These are phyloP conservation scores for Monosporozyma siamensis DNA, from an alignment of 805 yeast genomes.

Conservation along the genomic window DNA sequence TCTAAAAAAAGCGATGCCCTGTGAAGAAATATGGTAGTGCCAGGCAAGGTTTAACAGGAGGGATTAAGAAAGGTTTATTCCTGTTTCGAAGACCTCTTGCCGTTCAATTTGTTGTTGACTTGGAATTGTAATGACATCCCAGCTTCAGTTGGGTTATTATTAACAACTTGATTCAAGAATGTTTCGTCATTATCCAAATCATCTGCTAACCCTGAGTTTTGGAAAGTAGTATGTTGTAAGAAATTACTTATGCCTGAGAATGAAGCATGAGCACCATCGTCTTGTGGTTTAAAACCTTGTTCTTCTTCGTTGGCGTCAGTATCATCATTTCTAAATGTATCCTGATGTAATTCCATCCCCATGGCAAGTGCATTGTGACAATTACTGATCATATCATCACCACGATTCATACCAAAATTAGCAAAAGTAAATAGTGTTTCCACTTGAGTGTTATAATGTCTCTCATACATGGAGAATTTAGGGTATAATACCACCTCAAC, in stretches of 20 bases:
- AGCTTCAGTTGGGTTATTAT: constrained; percentile 13
- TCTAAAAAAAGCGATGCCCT: neutral
- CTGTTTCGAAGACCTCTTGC: no score
- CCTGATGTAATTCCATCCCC: constrained; percentile 26
- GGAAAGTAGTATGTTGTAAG: constrained; percentile 10
- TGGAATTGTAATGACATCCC: constrained; percentile 22
- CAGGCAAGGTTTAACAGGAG: no score
- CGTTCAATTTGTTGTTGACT: neutral
- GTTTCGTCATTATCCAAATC: constrained; percentile 17
- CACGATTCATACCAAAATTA: constrained; percentile 34
- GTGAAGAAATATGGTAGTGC: neutral
- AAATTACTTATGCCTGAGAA: constrained; percentile 16
- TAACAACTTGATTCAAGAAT: constrained; percentile 5
- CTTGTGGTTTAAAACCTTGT: neutral
- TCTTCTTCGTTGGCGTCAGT: no score
- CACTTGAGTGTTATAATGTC: constrained; percentile 29
- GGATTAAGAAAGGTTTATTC: no score
- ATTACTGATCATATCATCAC: constrained; percentile 31
- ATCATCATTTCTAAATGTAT: constrained; percentile 8
- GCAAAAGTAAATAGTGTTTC: constrained; percentile 32
- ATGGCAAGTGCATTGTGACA: constrained; percentile 32
- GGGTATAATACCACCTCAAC: constrained; percentile 32
- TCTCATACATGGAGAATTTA: constrained; percentile 29
- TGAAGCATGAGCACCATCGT: constrained; percentile 5
- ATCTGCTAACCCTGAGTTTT: constrained; percentile 23